Evolutionary conservation across 495 filamentous ascomycete species (phyloP).

Genomic region (Talaromyces adpressus): DNA sequence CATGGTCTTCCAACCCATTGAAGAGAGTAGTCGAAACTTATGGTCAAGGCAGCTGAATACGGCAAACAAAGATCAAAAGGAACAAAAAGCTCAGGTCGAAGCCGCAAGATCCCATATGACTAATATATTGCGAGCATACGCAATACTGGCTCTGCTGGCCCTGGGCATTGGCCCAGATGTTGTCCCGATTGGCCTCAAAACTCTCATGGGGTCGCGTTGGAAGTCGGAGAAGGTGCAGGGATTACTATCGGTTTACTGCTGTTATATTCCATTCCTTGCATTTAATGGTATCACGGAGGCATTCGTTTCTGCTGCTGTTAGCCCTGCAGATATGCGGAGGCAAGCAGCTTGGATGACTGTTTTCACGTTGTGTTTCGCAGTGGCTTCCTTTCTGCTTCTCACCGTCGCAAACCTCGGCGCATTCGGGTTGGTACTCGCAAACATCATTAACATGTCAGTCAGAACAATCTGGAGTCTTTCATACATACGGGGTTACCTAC

Average conservation of each 20-base stretch:
- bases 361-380: constrained; percentile 67
- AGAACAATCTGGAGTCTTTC: constrained; percentile 70
- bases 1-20: constrained; percentile 88
- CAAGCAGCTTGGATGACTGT: constrained; percentile 78
- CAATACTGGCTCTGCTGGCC: constrained; percentile 59
- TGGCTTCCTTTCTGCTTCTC: constrained; percentile 64
- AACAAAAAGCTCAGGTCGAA: constrained; percentile 12
- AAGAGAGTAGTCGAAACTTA: constrained; percentile 81
- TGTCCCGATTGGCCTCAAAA: constrained; percentile 59
- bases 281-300: constrained; percentile 89
- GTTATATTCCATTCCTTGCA: constrained; percentile 87
- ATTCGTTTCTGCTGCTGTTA: constrained; percentile 82
- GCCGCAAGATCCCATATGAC: constrained; percentile 27
- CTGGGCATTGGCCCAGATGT: constrained; percentile 63
- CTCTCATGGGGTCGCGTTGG: constrained; percentile 74
- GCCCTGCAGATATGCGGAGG: constrained; percentile 54
- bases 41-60: constrained; percentile 62
- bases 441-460: constrained; percentile 77
- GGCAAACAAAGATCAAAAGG: constrained; percentile 13
- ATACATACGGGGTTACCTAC: constrained; percentile 65
- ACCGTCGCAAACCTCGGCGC: constrained; percentile 60
- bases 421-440: constrained; percentile 73
- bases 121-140: constrained; percentile 33
- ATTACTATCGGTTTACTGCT: constrained; percentile 75
- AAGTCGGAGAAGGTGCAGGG: constrained; percentile 50